These are phyloP conservation scores for Raffaelea deltoideospora DNA, from an alignment of 2,329 filamentous ascomycete genomes.

Conservation along the genomic window DNA sequence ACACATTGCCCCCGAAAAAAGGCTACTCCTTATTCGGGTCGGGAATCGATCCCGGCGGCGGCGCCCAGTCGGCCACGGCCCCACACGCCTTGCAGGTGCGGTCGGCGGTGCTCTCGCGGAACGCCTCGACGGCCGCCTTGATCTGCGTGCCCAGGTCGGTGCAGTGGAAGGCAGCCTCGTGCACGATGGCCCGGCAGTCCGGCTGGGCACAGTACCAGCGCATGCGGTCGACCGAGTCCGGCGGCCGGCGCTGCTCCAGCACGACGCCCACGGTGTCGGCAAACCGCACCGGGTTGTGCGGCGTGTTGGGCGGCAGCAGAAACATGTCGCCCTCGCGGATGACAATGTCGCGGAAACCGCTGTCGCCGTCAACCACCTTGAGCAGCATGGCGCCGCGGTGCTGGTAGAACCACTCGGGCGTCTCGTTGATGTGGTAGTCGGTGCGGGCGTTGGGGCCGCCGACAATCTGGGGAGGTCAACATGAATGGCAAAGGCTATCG, in stretches of 20 bases:
- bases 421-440: slow-evolving; percentile 96
- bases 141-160: slow-evolving; percentile 88
- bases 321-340: slow-evolving; percentile 93
- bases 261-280: slow-evolving; percentile 89
- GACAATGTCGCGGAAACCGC: slow-evolving; percentile 64
- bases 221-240: slow-evolving; percentile 58
- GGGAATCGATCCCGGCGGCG: slow-evolving; percentile 40
- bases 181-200: slow-evolving; percentile 53
- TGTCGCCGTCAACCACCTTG: slow-evolving; percentile 61
- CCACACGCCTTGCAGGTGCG: slow-evolving; percentile 70
- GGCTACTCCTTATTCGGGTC: slow-evolving; percentile 39
- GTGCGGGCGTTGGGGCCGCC: slow-evolving; percentile 91
- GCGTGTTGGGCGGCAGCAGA: slow-evolving; percentile 81
- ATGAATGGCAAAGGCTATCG: neutral
- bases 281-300: slow-evolving; percentile 89
- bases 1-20: too few species aligned
- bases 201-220: slow-evolving; percentile 57
- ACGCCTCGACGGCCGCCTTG: slow-evolving; percentile 74
- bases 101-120: slow-evolving; percentile 50
- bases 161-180: slow-evolving; percentile 78
- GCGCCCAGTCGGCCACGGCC: slow-evolving; percentile 40
- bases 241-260: slow-evolving; percentile 68
- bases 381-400: slow-evolving; percentile 86
- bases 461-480: slow-evolving; percentile 30
- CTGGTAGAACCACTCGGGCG: slow-evolving; percentile 97